A percentile compares a stretch with the other conserved stretches of the same genome.
Evolutionary conservation across 1,139 yeast species (phyloP).

Genomic region (Geotrichum armillariae): DNA sequence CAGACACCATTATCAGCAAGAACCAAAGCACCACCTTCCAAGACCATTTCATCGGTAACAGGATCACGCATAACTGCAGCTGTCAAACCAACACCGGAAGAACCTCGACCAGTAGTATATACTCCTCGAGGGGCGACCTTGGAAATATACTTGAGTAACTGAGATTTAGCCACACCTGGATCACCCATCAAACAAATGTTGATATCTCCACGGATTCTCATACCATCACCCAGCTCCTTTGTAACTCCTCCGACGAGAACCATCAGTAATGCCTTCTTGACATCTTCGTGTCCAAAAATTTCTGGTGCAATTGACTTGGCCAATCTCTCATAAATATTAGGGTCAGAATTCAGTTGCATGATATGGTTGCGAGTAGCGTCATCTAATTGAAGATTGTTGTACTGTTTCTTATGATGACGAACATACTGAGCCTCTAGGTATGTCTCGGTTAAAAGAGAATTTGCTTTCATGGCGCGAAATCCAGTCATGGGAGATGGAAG

Average conservation of each 20-base stretch:
- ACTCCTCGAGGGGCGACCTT: constrained; percentile 97
- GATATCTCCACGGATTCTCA: constrained; percentile 96
- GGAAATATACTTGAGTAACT: constrained; percentile 84
- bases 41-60: constrained; percentile 95
- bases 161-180: constrained; percentile 99
- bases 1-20: constrained; percentile 97
- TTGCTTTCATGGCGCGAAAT: constrained; percentile 81
- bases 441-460: constrained; percentile 88
- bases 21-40: constrained; percentile 98
- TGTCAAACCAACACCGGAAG: constrained; percentile 98
- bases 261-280: constrained; percentile 83
- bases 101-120: constrained; percentile 98
- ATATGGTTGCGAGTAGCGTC: constrained; percentile 58
- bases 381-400: constrained; percentile 64
- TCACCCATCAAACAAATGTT: constrained; percentile 98
- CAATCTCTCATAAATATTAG: constrained; percentile 74
- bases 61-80: constrained; percentile 99
- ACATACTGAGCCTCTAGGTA: constrained; percentile 86
- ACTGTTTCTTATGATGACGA: constrained; percentile 85
- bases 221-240: constrained; percentile 92
- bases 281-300: constrained; percentile 91
- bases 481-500: constrained; percentile 97
- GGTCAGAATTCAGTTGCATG: constrained; percentile 52
- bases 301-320: constrained; percentile 97
- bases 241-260: constrained; percentile 94